Evolutionary conservation across 208 protist genomes (phyloP).

Genomic region (Tritrichomonas musculus): DNA sequence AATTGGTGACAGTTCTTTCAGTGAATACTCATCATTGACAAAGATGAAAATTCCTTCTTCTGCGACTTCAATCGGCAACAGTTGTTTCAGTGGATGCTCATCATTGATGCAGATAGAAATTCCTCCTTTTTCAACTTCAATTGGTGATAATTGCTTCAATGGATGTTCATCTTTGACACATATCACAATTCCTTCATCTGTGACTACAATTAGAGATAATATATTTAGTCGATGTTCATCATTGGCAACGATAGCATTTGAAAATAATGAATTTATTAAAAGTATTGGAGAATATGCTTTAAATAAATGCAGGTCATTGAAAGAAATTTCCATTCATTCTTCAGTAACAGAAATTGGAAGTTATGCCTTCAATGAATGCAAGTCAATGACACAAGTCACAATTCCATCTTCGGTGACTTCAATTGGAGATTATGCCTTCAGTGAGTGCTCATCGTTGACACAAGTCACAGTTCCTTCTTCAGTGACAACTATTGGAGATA

Average conservation of each 20-base stretch:
- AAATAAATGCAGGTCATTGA: not conserved
- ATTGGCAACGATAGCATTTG: too few species aligned
- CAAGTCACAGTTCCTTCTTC: too few species aligned
- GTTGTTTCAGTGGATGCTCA: too few species aligned
- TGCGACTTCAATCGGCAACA: too few species aligned
- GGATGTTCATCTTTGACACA: not conserved
- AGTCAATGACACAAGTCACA: too few species aligned
- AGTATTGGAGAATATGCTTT: not conserved
- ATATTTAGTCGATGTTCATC: too few species aligned
- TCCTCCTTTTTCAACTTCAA: not conserved
- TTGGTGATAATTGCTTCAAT: not conserved
- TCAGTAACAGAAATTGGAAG: not conserved
- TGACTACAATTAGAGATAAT: not conserved
- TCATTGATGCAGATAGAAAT: too few species aligned
- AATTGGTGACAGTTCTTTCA: not conserved
- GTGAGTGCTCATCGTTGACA: too few species aligned
- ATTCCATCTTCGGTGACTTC: too few species aligned
- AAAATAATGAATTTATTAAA: not conserved
- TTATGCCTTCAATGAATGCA: too few species aligned
- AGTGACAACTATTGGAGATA: too few species aligned
- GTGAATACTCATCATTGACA: not conserved
- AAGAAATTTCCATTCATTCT: not conserved
- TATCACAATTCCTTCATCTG: not conserved
- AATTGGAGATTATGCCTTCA: too few species aligned
- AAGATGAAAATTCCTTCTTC: not conserved